Conservation (phyloP, 208 protist genomes). For the Naegleria fowleri region DNA sequence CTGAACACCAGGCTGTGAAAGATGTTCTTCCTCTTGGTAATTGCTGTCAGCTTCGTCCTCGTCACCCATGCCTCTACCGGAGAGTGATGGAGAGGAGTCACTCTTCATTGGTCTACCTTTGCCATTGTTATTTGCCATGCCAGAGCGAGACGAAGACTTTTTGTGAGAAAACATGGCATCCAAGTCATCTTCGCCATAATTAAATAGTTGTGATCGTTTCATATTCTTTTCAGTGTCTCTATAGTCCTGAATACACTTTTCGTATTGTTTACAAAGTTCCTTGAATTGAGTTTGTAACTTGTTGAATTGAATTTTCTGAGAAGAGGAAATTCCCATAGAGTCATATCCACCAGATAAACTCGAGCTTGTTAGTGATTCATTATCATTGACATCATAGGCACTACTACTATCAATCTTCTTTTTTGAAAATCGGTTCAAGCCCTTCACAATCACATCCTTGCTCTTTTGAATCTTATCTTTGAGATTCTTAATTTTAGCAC, state of each 20-base stretch:
- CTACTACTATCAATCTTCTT: not conserved
- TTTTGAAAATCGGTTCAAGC: not conserved
- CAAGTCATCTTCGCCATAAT: not conserved
- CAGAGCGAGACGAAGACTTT: not conserved
- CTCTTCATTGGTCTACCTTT: not conserved
- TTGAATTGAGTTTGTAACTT: not conserved
- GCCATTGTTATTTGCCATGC: not conserved
- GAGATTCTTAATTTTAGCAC: not conserved
- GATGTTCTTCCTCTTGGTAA: not conserved
- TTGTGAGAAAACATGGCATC: not conserved
- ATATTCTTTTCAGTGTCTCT: not conserved
- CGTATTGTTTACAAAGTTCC: constrained; percentile 11
- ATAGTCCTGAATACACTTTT: not conserved
- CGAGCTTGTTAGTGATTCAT: not conserved
- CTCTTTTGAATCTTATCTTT: not conserved
- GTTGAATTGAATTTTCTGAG: not conserved
- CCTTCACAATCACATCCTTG: not conserved
- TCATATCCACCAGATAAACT: not conserved
- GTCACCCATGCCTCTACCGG: not conserved
- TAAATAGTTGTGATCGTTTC: not conserved
- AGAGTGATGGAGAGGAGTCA: too few relatives aligned
- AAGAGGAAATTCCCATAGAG: not conserved
- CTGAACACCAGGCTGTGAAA: not conserved
- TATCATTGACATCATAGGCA: not conserved
- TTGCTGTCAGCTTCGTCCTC: not conserved